A percentile compares a stretch with the other conserved stretches of the same genome.
Conservation (phyloP, 495 filamentous ascomycete species). For the Daldinia grandis region DNA sequence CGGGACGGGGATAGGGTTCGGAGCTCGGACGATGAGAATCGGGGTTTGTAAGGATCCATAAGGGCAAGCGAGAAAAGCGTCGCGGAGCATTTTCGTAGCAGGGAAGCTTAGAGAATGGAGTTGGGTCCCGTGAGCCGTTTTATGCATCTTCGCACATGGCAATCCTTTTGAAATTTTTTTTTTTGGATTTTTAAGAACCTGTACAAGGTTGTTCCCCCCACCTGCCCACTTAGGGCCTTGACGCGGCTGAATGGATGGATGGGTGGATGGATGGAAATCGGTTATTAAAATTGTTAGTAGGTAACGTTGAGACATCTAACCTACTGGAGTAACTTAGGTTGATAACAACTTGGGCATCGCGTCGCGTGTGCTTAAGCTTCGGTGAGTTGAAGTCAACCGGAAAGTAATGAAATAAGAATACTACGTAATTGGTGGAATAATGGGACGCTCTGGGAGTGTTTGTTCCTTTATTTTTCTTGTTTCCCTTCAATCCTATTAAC, state of each 20-base stretch:
- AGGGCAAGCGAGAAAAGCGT: background rate
- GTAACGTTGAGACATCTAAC: constrained; percentile 4
- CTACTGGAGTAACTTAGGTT: background rate
- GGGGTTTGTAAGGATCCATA: constrained; percentile 5
- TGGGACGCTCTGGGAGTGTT: background rate
- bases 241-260: constrained; percentile 25
- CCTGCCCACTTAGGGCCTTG: background rate
- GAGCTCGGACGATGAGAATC: constrained; percentile 17
- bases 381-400: background rate
- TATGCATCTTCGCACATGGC: background rate
- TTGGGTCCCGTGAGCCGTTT: constrained; percentile 29
- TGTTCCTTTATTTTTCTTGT: background rate
- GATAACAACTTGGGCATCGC: background rate
- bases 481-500: background rate
- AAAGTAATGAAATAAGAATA: background rate
- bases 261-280: constrained; percentile 5
- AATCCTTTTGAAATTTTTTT: background rate
- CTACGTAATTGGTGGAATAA: background rate
- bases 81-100: constrained; percentile 39
- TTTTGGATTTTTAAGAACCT: background rate
- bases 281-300: constrained; percentile 16
- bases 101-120: constrained; percentile 13
- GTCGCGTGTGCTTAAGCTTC: constrained; percentile 18
- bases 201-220: background rate
- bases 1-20: constrained; percentile 23